Evolutionary conservation across 2,329 filamentous ascomycete species (phyloP), one percentile per base, ranked within the genome.

Genomic region (Neofusicoccum laricinum): DNA sequence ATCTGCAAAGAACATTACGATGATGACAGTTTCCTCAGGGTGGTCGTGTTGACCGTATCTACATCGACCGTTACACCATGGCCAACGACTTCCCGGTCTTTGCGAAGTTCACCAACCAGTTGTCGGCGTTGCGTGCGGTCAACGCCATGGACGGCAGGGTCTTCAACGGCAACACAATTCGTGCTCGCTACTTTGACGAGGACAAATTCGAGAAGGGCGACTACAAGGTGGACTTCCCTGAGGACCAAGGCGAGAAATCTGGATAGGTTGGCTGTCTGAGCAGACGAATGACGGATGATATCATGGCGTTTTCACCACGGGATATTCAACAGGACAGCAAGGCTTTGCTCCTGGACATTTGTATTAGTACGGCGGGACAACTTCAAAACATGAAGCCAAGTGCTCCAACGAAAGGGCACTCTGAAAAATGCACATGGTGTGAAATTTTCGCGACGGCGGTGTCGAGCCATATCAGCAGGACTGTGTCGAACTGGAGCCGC

Each of bases 101-200:
- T 76, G 92, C 99, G 76, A 92, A 96, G 75, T 99, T 98, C 74
- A 94, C 91, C 2, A 90, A 90, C 69, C 86, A 89, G 71, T 82
- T 98, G 62, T 95, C 91, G 50, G 95, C 93, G 14, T 79, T 98
- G 65, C 85, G 93, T 89, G 94, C 94, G 59, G 92, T 98, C 58
- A 96, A 95, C 74, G 92, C 92, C 11, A 85, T 97, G 45, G 88
- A 97, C 71, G 93, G 93, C 15, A 88, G 93, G 61, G 85, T 92
- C 15, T 98, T 98, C 76, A 93, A 93, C 68, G 93, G 91, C 4
- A 96, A 96, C 74, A 82, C 84, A 11, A 96, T 98, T 64, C 80
- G 82, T n/a, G 91, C 93, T 0, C 86, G 84, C 59, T 98, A 93
- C 74, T 98, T 91, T 75, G 87, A 96, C 71, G 82, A 82, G 5